phyloP scores from a whole-genome alignment of 345 rosid genomes.

The Tarenaya hassleriana region DNA sequence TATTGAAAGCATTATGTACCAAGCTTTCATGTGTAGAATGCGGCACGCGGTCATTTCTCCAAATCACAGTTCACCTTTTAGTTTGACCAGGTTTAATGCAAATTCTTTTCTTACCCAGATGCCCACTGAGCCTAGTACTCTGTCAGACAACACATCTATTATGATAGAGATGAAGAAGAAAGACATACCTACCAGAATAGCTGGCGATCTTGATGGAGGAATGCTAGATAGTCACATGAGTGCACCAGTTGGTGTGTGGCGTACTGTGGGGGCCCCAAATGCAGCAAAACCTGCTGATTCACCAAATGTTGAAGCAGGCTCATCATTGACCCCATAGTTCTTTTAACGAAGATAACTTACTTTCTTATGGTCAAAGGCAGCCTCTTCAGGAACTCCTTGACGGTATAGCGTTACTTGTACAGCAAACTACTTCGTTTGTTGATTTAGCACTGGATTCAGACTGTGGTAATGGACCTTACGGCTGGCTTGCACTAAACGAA shows the following conservation, averaged over 20 bases:
- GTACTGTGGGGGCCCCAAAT: slow-evolving; percentile 82
- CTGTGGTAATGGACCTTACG: slow-evolving; percentile 88
- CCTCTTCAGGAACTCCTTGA: slow-evolving; percentile 93
- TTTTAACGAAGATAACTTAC: slow-evolving; percentile 68
- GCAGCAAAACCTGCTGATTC: slow-evolving; percentile 56
- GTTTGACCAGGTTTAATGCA: slow-evolving; percentile 56
- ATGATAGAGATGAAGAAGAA: slow-evolving; percentile 78
- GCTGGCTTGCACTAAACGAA: slow-evolving; percentile 98
- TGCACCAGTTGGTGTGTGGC: slow-evolving; percentile 98
- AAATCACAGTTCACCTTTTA: slow-evolving; percentile 36
- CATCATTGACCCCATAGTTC: slow-evolving; percentile 66
- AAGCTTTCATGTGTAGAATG: slow-evolving; percentile 84
- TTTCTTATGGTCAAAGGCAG: slow-evolving; percentile 80
- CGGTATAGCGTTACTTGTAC: slow-evolving; percentile 80
- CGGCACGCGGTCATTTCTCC: slow-evolving; percentile 62
- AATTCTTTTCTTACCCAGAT: slow-evolving; percentile 55
- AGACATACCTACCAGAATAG: slow-evolving; percentile 88
- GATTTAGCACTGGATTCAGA: slow-evolving; percentile 91
- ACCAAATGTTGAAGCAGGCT: slow-evolving; percentile 61
- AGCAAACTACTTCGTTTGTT: slow-evolving; percentile 96
- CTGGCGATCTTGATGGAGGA: slow-evolving; percentile 87
- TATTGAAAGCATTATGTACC: slow-evolving; percentile 79
- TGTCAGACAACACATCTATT: slow-evolving; percentile 71
- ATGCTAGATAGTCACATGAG: slow-evolving; percentile 64
- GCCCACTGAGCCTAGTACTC: slow-evolving; percentile 66